Base-by-base conservation (phyloP, 768 basidiomycete species). In the Mycena rosella region DNA sequence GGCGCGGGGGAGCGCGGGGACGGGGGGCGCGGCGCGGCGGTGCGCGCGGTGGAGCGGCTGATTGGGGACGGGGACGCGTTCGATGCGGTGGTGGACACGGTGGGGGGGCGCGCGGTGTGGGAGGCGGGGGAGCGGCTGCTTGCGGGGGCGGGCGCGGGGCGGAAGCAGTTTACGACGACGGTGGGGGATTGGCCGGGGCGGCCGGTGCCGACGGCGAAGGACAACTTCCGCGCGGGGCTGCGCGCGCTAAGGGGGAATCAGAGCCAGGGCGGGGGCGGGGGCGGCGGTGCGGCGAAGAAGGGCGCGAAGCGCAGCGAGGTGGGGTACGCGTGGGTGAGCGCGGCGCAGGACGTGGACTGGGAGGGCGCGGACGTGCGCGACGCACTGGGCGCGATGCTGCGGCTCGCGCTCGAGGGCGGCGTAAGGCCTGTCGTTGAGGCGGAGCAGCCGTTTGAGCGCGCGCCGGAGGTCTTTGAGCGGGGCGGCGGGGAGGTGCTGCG, bases 291-390 rank as follows among this genome's bases (percentile, higher is more conserved):
- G n/a, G n/a, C n/a, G n/a, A n/a, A 34, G 63, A 61, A 30, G 65
- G 55, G 38, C 27, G 40, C 14, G 34, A 59, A 60, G 15, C 34
- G 14, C 2, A 55, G 44, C 26, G 29, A 83, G 63, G 88, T 93
- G 30, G 89, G 88, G 52, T 95, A 95, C 77, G 88, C 90, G 22
- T 96, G 94, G 93, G 87, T 95, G n/a, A 90, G 87, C 74, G 81
- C 89, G 42, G 88, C 88, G 38, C 91, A 92, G 67, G 94, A 95
- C 74, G 88, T 95, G 32, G 94, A 95, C 76, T 91, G 89, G 85
- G 92, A 95, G 73, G 94, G 94, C 29, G 85, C 88, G 63, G 91
- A 94, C 75, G 85, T 95, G 59, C 82, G 88, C 8, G 83, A 84
- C 64, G 84, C 79, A 51, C 70, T 88, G 55, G 80, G 78, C 7